A percentile compares a stretch with the other conserved stretches of the same genome.
Conservation (phyloP, 2,329 filamentous ascomycete genomes). For the Cladophialophora carrionii region DNA sequence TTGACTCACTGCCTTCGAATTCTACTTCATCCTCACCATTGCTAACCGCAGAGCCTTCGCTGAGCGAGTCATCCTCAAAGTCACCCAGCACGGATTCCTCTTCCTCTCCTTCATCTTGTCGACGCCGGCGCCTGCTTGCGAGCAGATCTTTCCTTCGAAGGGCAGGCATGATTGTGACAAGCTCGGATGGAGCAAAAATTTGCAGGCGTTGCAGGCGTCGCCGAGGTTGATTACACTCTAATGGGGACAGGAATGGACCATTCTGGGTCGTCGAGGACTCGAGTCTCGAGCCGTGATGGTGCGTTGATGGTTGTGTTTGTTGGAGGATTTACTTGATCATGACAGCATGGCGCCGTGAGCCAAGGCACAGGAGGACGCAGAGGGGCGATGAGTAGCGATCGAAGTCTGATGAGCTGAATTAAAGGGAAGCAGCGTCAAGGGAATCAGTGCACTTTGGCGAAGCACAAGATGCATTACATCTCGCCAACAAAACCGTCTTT, state of each 20-base stretch:
- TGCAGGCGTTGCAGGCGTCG: background rate
- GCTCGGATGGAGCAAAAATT: background rate
- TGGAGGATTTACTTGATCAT: constrained; percentile 1
- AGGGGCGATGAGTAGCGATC: background rate
- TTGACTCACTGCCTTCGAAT: constrained; percentile 62
- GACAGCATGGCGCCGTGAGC: constrained; percentile 10
- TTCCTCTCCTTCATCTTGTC: constrained; percentile 56
- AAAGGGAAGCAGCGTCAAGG: background rate
- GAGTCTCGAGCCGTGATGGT: constrained; percentile 24
- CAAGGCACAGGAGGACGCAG: background rate
- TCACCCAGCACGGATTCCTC: constrained; percentile 55
- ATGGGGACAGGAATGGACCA: constrained; percentile 21
- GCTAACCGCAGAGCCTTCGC: constrained; percentile 62
- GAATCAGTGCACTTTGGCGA: constrained; percentile 12
- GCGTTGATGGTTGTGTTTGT: constrained; percentile 13
- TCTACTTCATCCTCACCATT: constrained; percentile 63
- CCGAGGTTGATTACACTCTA: constrained; percentile 6
- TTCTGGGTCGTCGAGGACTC: constrained; percentile 25
- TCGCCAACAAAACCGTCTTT: constrained; percentile 14
- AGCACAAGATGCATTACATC: constrained; percentile 17
- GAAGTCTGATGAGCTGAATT: background rate
- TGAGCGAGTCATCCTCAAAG: constrained; percentile 64
- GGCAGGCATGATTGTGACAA: constrained; percentile 46
- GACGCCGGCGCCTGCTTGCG: constrained; percentile 49
- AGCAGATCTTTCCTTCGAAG: constrained; percentile 50